Conservation (phyloP, 768 basidiomycete species). For the Mycena leptocephala region DNA sequence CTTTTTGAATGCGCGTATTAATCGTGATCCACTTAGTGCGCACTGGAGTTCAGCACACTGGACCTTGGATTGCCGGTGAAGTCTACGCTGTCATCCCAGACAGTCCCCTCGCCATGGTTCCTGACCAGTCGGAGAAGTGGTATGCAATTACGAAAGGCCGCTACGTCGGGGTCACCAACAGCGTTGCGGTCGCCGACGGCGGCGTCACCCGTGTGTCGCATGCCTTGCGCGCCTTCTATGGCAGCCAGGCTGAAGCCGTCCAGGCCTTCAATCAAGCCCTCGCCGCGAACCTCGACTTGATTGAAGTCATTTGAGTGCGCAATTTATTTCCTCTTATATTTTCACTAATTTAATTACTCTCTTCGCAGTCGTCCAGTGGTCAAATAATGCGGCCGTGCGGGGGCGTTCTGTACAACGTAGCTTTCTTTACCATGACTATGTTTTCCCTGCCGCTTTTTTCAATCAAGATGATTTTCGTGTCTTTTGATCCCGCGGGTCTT, state of each 20-base stretch:
- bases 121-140: not conserved
- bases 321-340: not conserved
- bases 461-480: too few relatives aligned
- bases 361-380: too few relatives aligned
- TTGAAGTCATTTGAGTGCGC: not conserved
- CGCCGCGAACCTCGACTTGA: not conserved
- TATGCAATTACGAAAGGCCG: constrained; percentile 6
- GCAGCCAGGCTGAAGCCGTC: not conserved
- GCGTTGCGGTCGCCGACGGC: not conserved
- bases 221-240: not conserved
- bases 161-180: constrained; percentile 15
- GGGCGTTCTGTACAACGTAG: too few relatives aligned
- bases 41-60: not conserved
- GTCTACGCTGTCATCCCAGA: not conserved
- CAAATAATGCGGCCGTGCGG: too few relatives aligned
- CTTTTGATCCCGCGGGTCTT: too few relatives aligned
- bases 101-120: not conserved
- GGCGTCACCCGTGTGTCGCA: not conserved
- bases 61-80: not conserved
- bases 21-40: not conserved
- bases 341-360: too few relatives aligned
- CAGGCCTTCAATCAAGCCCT: not conserved
- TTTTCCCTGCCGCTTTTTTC: too few relatives aligned
- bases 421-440: too few relatives aligned
- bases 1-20: too few relatives aligned